Evolutionary conservation across 2,329 filamentous ascomycete genomes (phyloP), one percentile per base, ranked within the genome.

Genomic region (Aspergillus fischeri): DNA sequence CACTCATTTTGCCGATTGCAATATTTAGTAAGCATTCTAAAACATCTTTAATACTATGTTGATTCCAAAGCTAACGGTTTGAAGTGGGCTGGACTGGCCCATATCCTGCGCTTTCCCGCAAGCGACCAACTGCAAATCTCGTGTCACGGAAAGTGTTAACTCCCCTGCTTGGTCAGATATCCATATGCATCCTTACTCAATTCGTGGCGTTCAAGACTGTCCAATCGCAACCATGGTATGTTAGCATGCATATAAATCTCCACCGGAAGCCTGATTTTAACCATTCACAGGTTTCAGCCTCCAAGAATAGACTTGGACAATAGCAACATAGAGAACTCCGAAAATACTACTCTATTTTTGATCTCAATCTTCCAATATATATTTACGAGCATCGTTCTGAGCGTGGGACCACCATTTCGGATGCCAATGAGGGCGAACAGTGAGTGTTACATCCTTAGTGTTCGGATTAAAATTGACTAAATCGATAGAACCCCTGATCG

Each of bases 281-380:
- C 59, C n/a, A 7, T 41, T 44, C 41, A 14, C 55, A 86, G 84
- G 84, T 96, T 91, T 70, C 85, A 88, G 53, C 91, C 92, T 17
- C 94, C 94, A 0, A 81, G 86, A 55, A 72, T 96, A 27, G 84
- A 92, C 68, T 84, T 83, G 27, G 83, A 96, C 29, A 88, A 94
- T 68, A 88, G 89, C 25, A 96, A 94, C 70, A 88, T 92, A 53
- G 83, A 88, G 67, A 97, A 97, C 73, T 96, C 91, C 9, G 90
- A 97, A 67, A 97, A 99, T 68, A 96, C 93, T 0, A 86, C 89
- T 0, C 78, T 99, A 1, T 99, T 99, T 78, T 77, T 97, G 29
- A 80, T 92, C 4, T 95, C 90, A 1, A 97, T 92, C 72, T 97
- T 92, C 68, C 92, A 97, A 72, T 99, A 99, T 73, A 95, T 96